Conservation (phyloP, 1,139 yeast species). For the Ashbya aceris region DNA sequence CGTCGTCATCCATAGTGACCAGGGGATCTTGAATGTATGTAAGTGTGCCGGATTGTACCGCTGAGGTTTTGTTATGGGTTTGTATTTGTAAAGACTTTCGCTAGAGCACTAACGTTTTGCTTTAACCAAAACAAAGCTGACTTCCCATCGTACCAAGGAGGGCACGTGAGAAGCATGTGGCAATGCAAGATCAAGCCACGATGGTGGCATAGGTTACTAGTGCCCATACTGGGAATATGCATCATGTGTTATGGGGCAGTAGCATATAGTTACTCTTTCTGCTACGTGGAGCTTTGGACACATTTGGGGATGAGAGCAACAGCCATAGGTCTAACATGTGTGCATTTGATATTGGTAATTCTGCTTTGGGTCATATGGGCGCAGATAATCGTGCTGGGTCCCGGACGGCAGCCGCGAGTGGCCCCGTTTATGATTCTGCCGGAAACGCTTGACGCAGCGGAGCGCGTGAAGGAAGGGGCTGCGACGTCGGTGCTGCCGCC, state of each 20-base stretch:
- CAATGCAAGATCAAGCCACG: too few relatives aligned
- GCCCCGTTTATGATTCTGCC: conserved; percentile 19
- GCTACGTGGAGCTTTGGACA: conserved; percentile 17
- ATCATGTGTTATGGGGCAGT: conserved; percentile 21
- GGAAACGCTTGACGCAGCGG: conserved; percentile 1
- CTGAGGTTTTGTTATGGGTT: too few relatives aligned
- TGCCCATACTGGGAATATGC: not conserved
- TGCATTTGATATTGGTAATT: conserved; percentile 12
- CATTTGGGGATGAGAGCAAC: conserved; percentile 12
- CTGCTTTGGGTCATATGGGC: conserved; percentile 16
- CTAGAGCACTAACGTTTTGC: too few relatives aligned
- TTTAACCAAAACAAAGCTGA: too few relatives aligned
- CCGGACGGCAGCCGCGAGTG: conserved; percentile 22
- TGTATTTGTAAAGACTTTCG: too few relatives aligned
- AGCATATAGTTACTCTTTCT: conserved; percentile 23
- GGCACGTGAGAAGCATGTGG: too few relatives aligned
- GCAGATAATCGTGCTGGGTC: conserved; percentile 18
- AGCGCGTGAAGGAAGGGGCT: not conserved
- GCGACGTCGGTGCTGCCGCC: conserved; percentile 33
- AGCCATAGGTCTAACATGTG: conserved; percentile 19
- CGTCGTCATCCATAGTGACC: conserved; percentile 22
- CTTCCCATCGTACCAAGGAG: too few relatives aligned
- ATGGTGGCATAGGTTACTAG: not conserved
- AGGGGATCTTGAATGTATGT: too few relatives aligned
- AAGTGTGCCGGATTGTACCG: too few relatives aligned